Evolutionary conservation across 768 basidiomycete species (phyloP).

Genomic region (Trametes punicea): DNA sequence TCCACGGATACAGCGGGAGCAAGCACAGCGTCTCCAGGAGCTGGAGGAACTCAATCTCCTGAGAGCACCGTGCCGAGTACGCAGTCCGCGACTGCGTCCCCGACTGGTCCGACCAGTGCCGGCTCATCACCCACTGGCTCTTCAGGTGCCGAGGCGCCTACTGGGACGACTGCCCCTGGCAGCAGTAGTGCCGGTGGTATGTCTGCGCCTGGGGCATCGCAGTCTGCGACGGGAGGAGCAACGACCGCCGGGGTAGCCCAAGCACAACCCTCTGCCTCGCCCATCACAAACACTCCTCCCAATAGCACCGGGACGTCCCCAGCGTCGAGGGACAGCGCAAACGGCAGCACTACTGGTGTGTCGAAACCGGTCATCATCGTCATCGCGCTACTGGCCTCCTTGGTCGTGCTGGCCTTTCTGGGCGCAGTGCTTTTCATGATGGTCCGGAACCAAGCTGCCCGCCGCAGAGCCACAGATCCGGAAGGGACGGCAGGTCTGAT

Average conservation of each 20-base stretch:
- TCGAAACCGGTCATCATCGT: conserved; percentile 18
- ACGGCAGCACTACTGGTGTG: not conserved
- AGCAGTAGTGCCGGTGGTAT: not conserved
- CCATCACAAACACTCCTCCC: not conserved
- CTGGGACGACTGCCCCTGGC: not conserved
- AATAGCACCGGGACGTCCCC: not conserved
- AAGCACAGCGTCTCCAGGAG: not conserved
- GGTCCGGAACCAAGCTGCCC: conserved; percentile 13
- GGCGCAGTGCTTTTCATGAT: conserved; percentile 18
- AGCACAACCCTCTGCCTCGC: conserved; percentile 1
- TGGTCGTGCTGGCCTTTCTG: conserved; percentile 16
- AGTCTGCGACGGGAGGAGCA: not conserved
- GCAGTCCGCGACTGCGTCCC: not conserved
- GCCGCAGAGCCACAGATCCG: not conserved
- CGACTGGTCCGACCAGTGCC: not conserved
- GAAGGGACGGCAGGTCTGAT: conserved; percentile 6
- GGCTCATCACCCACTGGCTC: not conserved
- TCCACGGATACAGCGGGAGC: not conserved
- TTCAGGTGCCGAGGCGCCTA: not conserved
- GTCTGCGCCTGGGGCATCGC: not conserved
- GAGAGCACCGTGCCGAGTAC: not conserved
- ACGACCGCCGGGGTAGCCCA: not conserved
- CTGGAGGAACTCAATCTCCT: not conserved
- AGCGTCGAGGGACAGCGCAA: not conserved
- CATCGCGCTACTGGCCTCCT: conserved; percentile 15